These are phyloP conservation scores for Lyophyllum shimeji DNA, from an alignment of 768 basidiomycete species.

Conservation along the genomic window DNA sequence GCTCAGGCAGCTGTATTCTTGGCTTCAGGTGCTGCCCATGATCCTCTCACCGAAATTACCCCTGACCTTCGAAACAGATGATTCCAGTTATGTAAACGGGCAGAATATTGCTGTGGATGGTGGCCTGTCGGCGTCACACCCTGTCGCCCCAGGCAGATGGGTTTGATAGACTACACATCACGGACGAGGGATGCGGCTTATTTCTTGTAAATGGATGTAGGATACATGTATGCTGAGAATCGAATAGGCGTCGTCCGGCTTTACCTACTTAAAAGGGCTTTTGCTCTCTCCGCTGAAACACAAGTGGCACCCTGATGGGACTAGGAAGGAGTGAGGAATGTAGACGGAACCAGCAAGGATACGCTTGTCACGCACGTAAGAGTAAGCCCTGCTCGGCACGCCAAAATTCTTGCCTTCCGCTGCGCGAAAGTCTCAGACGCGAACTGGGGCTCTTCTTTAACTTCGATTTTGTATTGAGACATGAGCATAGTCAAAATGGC, in stretches of 20 bases:
- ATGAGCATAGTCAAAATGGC: constrained; percentile 52
- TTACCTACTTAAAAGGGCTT: neutral
- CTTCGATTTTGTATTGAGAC: constrained; percentile 42
- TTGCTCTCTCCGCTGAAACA: constrained; percentile 29
- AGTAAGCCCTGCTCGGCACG: constrained; percentile 35
- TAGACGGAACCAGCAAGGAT: neutral
- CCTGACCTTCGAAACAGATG: constrained; percentile 46
- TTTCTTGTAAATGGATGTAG: neutral
- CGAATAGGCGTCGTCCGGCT: neutral
- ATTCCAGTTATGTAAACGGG: constrained; percentile 91
- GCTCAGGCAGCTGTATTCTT: constrained; percentile 84
- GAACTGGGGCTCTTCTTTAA: constrained; percentile 52
- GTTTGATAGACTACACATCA: constrained; percentile 32
- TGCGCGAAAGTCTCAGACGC: constrained; percentile 45
- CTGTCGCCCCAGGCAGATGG: constrained; percentile 76
- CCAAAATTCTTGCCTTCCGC: constrained; percentile 41
- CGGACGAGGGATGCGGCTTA: neutral
- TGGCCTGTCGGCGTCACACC: constrained; percentile 77
- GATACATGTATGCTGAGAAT: neutral
- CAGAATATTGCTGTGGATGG: constrained; percentile 88
- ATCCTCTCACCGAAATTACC: neutral
- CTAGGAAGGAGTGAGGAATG: constrained; percentile 14
- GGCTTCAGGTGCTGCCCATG: constrained; percentile 63
- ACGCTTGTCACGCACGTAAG: constrained; percentile 37
- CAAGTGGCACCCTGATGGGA: constrained; percentile 30